Base-by-base conservation (phyloP, 2,329 filamentous ascomycete species). In the Rosellinia necatrix region DNA sequence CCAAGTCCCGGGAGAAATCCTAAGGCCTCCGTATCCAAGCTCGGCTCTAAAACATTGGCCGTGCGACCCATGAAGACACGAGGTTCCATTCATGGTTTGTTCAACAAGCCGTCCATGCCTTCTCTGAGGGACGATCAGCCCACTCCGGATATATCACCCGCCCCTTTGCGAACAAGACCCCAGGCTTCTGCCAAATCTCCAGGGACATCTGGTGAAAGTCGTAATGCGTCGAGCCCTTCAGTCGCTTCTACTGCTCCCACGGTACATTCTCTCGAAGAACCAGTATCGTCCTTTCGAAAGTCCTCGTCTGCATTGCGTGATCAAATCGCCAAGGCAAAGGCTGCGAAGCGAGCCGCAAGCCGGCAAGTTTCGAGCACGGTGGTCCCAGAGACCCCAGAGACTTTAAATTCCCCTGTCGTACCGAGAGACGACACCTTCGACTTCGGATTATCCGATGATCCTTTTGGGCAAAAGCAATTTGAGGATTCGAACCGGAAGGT, bases 241-340 rank as follows among this genome's bases (percentile, higher is more conserved):
- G 71, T 70, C 6, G 64, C 67, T 1, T 77, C 76, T 2, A 76
- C 75, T 2, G 68, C 68, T 5, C 61, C 67, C 10, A 77, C 73
- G 2, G 62, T 65, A 12, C 71, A 75, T 32, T 74, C 73, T 6
- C 57, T 64, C 0, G 75, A 76, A 29, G 66, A 71, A 8, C 49
- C 66, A 3, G 50, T 41, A 17, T 60, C 65, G 30, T 66, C 72
- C 0, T 70, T 64, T 49, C 71, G 75, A 34, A 94, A 90, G 65
- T 92, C 92, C 0, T 97, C 93, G 0, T 78, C 83, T 13, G 87
- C 92, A 0, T 75, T 99, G 12, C 85, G 94, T 29, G 91, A 97
- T 48, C 92, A 94, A 50, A 97, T 97, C 60, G 91, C 92, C 32
- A 93, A 92, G 66, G 93, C 94, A 1, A 96, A 93, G 69, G 92